phyloP scores from a whole-genome alignment of 176 grass and related monocot genomes.

The Otatea glauca region DNA sequence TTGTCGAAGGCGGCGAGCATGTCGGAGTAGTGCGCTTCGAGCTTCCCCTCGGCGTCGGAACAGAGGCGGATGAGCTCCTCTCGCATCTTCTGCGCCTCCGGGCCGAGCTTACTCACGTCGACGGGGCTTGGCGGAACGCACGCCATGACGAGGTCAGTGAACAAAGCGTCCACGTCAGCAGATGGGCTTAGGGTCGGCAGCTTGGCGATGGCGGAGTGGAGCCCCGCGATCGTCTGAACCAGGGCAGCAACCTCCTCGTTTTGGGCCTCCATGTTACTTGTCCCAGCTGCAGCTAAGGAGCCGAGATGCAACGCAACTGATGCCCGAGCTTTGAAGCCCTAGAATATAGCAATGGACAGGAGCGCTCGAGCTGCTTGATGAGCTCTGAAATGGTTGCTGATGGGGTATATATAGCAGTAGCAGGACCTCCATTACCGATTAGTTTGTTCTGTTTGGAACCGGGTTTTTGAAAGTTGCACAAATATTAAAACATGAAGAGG shows the following conservation, averaged over 20 bases:
- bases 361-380: constrained; percentile 6
- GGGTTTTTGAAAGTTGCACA: too few relatives aligned
- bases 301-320: background rate
- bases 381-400: background rate
- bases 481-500: too few relatives aligned
- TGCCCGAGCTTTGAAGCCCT: background rate
- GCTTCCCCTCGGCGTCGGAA: constrained; percentile 63
- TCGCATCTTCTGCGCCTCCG: constrained; percentile 54
- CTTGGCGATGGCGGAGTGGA: constrained; percentile 55
- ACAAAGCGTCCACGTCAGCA: constrained; percentile 59
- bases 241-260: too few relatives aligned
- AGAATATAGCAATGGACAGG: background rate
- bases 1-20: constrained; percentile 63
- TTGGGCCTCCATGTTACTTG: constrained; percentile 43
- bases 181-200: constrained; percentile 64
- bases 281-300: too few relatives aligned
- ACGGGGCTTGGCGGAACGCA: constrained; percentile 66
- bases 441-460: too few relatives aligned
- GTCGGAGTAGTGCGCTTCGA: constrained; percentile 78
- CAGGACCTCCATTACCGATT: background rate
- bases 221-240: too few relatives aligned
- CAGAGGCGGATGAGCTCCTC: constrained; percentile 64
- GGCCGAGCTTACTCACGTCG: constrained; percentile 61
- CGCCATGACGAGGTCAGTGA: constrained; percentile 67
- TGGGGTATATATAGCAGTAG: background rate